Evolutionary conservation across 116 monocot species (phyloP), one percentile per base, ranked within the genome.

Genomic region (Zostera marina): DNA sequence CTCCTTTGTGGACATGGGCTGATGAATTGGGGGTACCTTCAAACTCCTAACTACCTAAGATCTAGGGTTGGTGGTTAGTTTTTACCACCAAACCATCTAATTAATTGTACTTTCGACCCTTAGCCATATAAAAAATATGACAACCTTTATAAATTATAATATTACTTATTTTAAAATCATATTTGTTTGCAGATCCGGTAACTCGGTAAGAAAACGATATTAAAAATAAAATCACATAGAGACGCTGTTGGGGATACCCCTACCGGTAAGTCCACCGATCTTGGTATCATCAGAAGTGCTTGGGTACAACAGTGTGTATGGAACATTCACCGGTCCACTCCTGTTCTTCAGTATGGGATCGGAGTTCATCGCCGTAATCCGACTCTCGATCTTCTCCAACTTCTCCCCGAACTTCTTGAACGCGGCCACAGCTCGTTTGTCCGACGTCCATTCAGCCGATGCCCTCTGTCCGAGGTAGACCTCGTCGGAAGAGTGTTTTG

Each of bases 401-500:
- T 26, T 55, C 22, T 62, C 62, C 12, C 72, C 75, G 58, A 84
- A 84, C 71, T 59, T 67, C 60, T 74, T 15, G 64, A 84, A 74
- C 39, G 65, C 74, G 52, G 21, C 41, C 42, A 73, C 14, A 12
- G 73, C 73, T 52, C 15, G 55, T 25, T 56, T 9, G 46, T 74
- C 70, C 11, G 65, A 49, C 6, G 74, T 74, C 78, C 78, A 78
- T 58, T 66, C 78, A 0, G 38, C 22, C 11, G 70, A 63, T 19
- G 66, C 73, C 22, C 77, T 52, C 56, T 77, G 76, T 8, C 86
- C 86, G 12, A 86, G 73, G 54, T 81, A 86, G 44, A 83, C 75
- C 79, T 83, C 84, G 53, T 80, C 85, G 2, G 85, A 80, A 9
- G 75, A 60, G 62, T 83, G 88, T 39, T 67, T 42, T 43, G 83